Conservation (phyloP, 352 stramenopile genomes). For the Thalassiosira allenii region DNA sequence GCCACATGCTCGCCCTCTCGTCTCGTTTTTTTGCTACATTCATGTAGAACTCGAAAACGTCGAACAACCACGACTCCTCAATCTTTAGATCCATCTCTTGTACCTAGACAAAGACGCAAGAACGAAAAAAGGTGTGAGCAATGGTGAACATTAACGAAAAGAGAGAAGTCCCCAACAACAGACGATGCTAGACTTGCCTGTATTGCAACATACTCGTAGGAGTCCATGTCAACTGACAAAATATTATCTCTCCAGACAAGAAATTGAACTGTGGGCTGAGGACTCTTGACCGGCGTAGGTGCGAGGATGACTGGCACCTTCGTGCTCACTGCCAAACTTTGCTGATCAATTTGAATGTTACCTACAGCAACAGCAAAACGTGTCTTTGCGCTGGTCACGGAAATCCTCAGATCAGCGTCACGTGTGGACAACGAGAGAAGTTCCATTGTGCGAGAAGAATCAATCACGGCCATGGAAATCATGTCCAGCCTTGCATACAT, state of each 20-base stretch:
- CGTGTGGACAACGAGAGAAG: slow-evolving; percentile 73
- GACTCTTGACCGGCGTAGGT: slow-evolving; percentile 70
- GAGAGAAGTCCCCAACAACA: too few species aligned
- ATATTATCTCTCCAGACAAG: slow-evolving; percentile 84
- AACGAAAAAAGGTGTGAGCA: too few species aligned
- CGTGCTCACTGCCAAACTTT: slow-evolving; percentile 61
- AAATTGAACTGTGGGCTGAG: slow-evolving; percentile 82
- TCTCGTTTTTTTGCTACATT: slow-evolving; percentile 64
- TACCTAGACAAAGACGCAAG: slow-evolving; percentile 61
- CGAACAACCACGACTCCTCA: slow-evolving; percentile 81
- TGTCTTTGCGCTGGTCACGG: slow-evolving; percentile 81
- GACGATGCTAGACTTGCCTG: too few species aligned
- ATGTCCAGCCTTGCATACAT: slow-evolving; percentile 73
- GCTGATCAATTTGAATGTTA: slow-evolving; percentile 85
- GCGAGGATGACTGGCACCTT: slow-evolving; percentile 81
- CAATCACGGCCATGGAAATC: slow-evolving; percentile 81
- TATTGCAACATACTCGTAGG: slow-evolving; percentile 78
- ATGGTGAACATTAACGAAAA: too few species aligned
- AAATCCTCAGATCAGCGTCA: slow-evolving; percentile 80
- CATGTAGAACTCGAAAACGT: slow-evolving; percentile 83
- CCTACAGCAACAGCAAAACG: slow-evolving; percentile 72
- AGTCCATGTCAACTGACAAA: slow-evolving; percentile 75
- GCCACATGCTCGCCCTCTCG: slow-evolving; percentile 9
- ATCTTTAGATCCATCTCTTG: slow-evolving; percentile 87
- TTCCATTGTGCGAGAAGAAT: slow-evolving; percentile 78